Evolutionary conservation across 1,139 yeast species (phyloP).

Genomic region (Keqinozyma sinolaborantium): DNA sequence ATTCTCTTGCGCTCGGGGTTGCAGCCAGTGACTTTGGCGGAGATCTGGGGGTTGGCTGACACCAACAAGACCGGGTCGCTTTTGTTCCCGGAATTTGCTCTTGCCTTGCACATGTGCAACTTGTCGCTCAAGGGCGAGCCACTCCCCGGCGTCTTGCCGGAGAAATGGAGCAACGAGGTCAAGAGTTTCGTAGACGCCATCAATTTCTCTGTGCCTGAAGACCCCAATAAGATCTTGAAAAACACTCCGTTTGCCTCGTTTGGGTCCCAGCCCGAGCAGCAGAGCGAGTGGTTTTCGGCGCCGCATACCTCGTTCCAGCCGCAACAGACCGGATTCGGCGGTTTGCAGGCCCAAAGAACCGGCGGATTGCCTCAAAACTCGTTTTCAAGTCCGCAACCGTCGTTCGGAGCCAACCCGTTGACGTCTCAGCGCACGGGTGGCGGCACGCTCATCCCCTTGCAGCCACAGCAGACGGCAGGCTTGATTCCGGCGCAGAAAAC

Average conservation of each 20-base stretch:
- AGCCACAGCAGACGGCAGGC: conserved; percentile 48
- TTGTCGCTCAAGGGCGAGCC: conserved; percentile 72
- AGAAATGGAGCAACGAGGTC: conserved; percentile 77
- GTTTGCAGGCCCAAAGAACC: conserved; percentile 5
- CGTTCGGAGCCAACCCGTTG: conserved; percentile 13
- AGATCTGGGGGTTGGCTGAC: conserved; percentile 88
- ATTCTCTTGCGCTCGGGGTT: conserved; percentile 80
- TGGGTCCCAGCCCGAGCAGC: conserved; percentile 14
- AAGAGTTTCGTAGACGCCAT: conserved; percentile 85
- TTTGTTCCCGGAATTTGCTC: conserved; percentile 90
- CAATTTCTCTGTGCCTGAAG: conserved; percentile 72
- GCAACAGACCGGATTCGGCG: conserved; percentile 18
- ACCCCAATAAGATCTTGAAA: conserved; percentile 37
- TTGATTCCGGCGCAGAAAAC: conserved; percentile 44
- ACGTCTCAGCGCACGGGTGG: conserved; percentile 42
- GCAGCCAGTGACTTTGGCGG: conserved; percentile 72
- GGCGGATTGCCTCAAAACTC: conserved; percentile 3
- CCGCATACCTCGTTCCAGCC: conserved; percentile 14
- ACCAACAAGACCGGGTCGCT: conserved; percentile 82
- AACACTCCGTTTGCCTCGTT: conserved; percentile 45
- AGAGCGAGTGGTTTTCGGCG: conserved; percentile 26
- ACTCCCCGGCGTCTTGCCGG: conserved; percentile 71
- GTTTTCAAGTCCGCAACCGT: conserved; percentile 3
- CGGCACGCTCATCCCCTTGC: conserved; percentile 41
- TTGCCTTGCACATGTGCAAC: conserved; percentile 87